Percentiles rank a stretch among this genome's conserved stretches.
phyloP scores from a whole-genome alignment of 2,329 filamentous ascomycete species.

The Xylaria sp. region DNA sequence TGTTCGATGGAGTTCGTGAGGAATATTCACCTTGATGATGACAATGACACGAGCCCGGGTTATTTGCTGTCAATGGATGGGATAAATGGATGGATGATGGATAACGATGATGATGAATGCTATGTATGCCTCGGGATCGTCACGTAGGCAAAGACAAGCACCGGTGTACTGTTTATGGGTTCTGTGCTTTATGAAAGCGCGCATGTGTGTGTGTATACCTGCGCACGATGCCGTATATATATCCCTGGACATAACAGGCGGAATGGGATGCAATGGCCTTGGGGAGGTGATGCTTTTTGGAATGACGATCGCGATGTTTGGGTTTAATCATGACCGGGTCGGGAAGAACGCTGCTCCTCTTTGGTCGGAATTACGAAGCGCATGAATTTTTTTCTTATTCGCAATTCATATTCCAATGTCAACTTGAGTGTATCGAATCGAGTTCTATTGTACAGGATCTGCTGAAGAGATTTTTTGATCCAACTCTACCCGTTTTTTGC shows the following conservation, averaged over 20 bases:
- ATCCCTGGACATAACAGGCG: background rate
- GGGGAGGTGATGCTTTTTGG: no score
- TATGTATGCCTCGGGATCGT: background rate
- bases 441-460: background rate
- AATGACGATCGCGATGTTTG: background rate
- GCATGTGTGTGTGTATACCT: background rate
- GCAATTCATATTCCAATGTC: background rate
- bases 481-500: no score
- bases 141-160: conserved; percentile 10
- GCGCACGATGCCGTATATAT: no score
- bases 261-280: background rate
- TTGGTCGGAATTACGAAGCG: background rate
- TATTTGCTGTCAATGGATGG: background rate
- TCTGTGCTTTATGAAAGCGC: conserved; percentile 1
- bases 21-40: background rate
- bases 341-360: background rate
- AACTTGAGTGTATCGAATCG: background rate
- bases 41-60: no score
- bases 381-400: background rate
- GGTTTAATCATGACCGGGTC: background rate
- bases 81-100: conserved; percentile 5
- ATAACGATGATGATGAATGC: conserved; percentile 7
- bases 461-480: no score
- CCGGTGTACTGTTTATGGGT: conserved; percentile 8
- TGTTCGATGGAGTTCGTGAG: background rate